A percentile compares a stretch with the other conserved stretches of the same genome.
phyloP scores from a whole-genome alignment of 2,329 filamentous ascomycete species.

The Neonectria sp. region DNA sequence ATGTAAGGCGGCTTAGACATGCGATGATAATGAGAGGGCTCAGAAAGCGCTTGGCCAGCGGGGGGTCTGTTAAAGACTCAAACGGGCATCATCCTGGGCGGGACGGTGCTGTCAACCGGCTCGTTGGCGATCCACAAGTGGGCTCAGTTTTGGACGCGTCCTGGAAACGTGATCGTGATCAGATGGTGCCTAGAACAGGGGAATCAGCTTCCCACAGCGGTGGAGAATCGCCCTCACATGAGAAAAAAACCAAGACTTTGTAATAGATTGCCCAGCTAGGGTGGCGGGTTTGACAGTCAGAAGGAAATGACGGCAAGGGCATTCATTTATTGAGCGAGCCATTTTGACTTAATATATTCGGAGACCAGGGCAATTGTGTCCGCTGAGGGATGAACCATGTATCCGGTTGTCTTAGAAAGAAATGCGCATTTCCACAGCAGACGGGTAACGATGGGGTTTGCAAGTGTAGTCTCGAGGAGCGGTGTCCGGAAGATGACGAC shows the following conservation, averaged over 20 bases:
- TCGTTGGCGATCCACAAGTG: slow-evolving; percentile 18
- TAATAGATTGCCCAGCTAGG: neutral
- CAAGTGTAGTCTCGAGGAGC: slow-evolving; percentile 4
- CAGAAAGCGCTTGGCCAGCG: neutral
- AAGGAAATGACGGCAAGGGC: neutral
- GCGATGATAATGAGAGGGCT: neutral
- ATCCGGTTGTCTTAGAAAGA: neutral
- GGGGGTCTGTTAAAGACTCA: neutral
- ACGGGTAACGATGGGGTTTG: neutral
- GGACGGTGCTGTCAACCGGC: slow-evolving; percentile 1
- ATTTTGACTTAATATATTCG: slow-evolving; percentile 1
- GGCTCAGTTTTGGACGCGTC: slow-evolving; percentile 2
- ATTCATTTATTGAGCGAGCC: neutral
- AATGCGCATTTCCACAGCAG: neutral
- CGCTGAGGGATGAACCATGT: neutral
- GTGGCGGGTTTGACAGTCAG: neutral
- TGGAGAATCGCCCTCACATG: slow-evolving; percentile 11
- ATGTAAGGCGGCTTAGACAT: slow-evolving; percentile 2
- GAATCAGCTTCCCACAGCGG: neutral
- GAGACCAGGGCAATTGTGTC: neutral
- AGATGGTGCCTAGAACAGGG: slow-evolving; percentile 2
- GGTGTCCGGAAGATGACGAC: slow-evolving; percentile 18
- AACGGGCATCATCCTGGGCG: slow-evolving; percentile 11
- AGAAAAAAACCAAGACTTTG: neutral
- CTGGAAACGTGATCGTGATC: slow-evolving; percentile 8